Base-by-base conservation (phyloP, 2,329 filamentous ascomycete species). In the Verticillium isaacii region DNA sequence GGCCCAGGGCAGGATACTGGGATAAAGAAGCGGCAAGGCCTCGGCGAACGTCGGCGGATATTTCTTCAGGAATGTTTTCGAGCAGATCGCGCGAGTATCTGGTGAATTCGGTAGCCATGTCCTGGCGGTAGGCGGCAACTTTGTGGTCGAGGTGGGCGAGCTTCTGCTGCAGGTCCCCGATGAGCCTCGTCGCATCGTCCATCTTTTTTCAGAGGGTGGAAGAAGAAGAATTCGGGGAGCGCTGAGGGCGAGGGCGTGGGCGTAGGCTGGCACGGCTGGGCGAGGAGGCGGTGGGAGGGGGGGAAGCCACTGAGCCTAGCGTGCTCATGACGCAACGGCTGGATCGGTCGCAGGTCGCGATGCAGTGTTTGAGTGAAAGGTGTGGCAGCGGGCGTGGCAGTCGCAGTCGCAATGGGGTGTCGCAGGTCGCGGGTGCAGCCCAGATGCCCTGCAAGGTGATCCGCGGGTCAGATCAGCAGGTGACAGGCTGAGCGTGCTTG, bases 91-190 rank as follows among this genome's bases (percentile, higher is more conserved):
- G 77, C 64, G 81, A 81, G 73, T 85, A 82, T 66, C 78, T 79
- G 62, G 80, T 76, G 69, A 87, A 89, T 67, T 87, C 82, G 65
- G 77, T 72, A 59, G 82, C 78, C 78, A 87, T 81, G 65, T 84
- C 81, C 70, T 79, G 80, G 66, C 82, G 83, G 74, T 85, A 86
- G 63, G 78, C 75, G 63, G 76, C 78, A 68, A 88, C 83, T 71
- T 82, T 83, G 70, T 77, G 75, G 69, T 88, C 83, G 59, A 88
- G 82, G 68, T 85, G 78, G 68, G 73, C 75, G 66, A 85, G 81
- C 78, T 81, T 84, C 68, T 73, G 74, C 67, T 81, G 77, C 70
- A 87, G 78, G 72, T 82, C 79, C 61, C 78, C 76, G 66, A 83
- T 76, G 65, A 85, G 77, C 67, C 70, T 78, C 68, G 78, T 78